These are phyloP conservation scores for Solanum arcanum DNA, from an alignment of 257 asterid species.

Conservation along the genomic window DNA sequence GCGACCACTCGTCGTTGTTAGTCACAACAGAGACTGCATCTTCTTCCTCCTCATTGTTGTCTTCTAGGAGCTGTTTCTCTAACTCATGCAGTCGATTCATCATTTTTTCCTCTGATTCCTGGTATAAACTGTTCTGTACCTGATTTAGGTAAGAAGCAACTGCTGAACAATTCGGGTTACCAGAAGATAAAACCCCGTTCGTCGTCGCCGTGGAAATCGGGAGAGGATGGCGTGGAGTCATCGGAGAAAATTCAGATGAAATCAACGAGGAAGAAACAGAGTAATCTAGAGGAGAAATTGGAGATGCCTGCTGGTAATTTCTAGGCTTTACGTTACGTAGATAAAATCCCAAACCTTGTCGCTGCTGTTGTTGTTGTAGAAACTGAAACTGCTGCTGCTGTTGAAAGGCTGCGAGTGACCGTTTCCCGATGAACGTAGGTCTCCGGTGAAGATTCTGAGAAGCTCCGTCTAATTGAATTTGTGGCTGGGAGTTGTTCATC, in stretches of 20 bases:
- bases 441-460: conserved; percentile 33
- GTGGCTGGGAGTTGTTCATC: conserved; percentile 14
- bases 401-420: conserved; percentile 52
- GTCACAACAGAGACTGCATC: conserved; percentile 44
- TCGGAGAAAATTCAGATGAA: conserved; percentile 21
- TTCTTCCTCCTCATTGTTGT: conserved; percentile 31
- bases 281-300: conserved; percentile 41
- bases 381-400: conserved; percentile 17
- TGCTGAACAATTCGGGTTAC: conserved; percentile 1
- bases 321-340: conserved; percentile 64
- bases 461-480: conserved; percentile 27
- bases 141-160: conserved; percentile 22
- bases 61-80: conserved; percentile 61
- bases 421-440: conserved; percentile 42
- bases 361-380: conserved; percentile 24
- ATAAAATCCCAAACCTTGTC: conserved; percentile 32
- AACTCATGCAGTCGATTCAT: conserved; percentile 54
- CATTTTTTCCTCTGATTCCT: conserved; percentile 34
- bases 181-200: not conserved
- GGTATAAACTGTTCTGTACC: conserved; percentile 11
- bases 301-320: conserved; percentile 38
- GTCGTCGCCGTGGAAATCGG: not conserved
- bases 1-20: conserved; percentile 71
- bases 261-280: conserved; percentile 19
- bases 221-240: not conserved